Evolutionary conservation across 75 land plant genomes (phyloP).

Genomic region (Pinus albicaulis): DNA sequence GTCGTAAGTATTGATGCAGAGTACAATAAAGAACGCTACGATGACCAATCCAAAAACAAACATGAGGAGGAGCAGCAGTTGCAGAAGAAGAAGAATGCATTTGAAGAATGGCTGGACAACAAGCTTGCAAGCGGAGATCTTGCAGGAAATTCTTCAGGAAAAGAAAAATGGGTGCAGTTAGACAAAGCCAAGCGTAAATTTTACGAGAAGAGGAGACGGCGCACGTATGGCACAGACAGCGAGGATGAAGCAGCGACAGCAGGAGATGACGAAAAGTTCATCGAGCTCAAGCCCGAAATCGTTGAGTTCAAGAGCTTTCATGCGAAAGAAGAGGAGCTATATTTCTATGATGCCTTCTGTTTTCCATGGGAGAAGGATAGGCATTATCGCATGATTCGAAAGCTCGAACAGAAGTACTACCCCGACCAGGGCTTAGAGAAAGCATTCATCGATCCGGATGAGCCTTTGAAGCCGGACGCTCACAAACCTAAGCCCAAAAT

Average conservation of each 20-base stretch:
- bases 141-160: not conserved
- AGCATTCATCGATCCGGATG: constrained; percentile 55
- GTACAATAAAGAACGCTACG: not conserved
- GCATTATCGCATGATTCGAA: constrained; percentile 69
- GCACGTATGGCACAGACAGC: constrained; percentile 55
- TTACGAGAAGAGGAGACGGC: constrained; percentile 36
- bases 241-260: constrained; percentile 20
- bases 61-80: not conserved
- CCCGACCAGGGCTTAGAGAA: constrained; percentile 66
- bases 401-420: constrained; percentile 79
- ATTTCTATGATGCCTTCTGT: constrained; percentile 63
- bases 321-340: constrained; percentile 63
- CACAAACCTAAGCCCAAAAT: not conserved
- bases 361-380: constrained; percentile 83
- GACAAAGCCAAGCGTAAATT: constrained; percentile 54
- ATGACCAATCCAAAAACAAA: too few relatives aligned
- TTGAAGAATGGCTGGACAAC: constrained; percentile 42
- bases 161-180: constrained; percentile 11
- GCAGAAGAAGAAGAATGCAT: constrained; percentile 3
- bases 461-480: not conserved
- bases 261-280: constrained; percentile 19
- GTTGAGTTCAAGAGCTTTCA: constrained; percentile 49
- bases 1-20: not conserved
- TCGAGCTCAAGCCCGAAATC: constrained; percentile 63
- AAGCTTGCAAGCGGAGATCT: constrained; percentile 4